These are phyloP conservation scores for Apiospora saccharicola DNA, from an alignment of 2,329 filamentous ascomycete species.

Conservation along the genomic window DNA sequence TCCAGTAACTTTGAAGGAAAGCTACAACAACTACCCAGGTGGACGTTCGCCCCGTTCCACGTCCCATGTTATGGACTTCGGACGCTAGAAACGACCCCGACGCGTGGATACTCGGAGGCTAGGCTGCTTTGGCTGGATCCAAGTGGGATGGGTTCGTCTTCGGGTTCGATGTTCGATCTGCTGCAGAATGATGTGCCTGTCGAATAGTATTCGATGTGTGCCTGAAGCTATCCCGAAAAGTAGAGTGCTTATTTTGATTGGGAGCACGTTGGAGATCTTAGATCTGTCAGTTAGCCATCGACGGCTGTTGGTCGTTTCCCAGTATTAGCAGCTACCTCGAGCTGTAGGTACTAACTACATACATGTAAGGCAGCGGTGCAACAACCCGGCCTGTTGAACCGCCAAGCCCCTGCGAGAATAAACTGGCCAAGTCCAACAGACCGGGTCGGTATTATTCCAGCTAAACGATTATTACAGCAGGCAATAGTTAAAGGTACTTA, in stretches of 20 bases:
- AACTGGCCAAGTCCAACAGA: no score
- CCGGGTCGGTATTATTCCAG: no score
- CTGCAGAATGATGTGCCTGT: neutral
- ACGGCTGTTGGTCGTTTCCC: neutral
- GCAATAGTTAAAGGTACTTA: no score
- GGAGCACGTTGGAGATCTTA: neutral
- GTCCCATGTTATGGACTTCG: neutral
- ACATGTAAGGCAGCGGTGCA: no score
- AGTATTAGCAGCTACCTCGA: no score
- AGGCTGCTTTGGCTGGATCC: neutral
- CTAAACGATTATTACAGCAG: no score
- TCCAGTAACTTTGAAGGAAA: conserved; percentile 10
- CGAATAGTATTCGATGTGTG: neutral
- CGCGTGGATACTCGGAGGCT: conserved; percentile 13
- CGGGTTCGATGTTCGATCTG: conserved; percentile 8
- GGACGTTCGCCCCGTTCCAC: neutral
- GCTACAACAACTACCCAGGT: neutral
- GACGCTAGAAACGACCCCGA: neutral
- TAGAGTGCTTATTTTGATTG: neutral
- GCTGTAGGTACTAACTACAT: no score
- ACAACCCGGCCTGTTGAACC: neutral
- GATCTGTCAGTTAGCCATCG: neutral
- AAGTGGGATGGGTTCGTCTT: neutral
- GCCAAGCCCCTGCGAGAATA: no score
- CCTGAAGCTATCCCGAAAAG: neutral